Base-by-base conservation (phyloP, 805 yeast species). In the Ogataea angusta region DNA sequence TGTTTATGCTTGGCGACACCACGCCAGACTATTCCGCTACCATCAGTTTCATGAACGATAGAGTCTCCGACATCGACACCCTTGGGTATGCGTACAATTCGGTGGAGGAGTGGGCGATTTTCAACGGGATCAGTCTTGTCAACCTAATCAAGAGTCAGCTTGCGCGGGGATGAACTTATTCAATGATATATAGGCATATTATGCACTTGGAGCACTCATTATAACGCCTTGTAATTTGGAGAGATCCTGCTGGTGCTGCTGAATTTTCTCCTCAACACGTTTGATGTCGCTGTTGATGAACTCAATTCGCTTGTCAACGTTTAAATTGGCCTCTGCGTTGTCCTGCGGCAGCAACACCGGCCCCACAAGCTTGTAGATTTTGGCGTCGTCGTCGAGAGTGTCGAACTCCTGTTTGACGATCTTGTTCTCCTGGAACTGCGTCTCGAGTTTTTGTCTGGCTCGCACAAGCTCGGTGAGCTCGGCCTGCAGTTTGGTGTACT, bases 291-390 rank as follows among this genome's bases (percentile, higher is more conserved):
- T 70, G 47, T 76, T 70, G 34, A 93, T 93, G 55, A 86, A 95
- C 59, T 89, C 96, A 31, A 93, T 71, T 64, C 99, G 82, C 59
- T 91, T 95, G 25, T 73, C 77, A 25, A 93, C 96, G 56, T 91
- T 91, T 55, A 76, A 51, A 49, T 78, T 78, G 16, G 99, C 95
- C 63, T 93, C 98, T 9, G 60, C 60, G 45, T 76, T 75, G 40
- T 89, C 96, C 56, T 91, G 96, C 2, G 97, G 96, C 46, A 95
- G 70, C 45, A 93, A 70, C 4, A 91, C 89, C 6, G 96, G 95
- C 1, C 99, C 99, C 18, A 91, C 85, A 49, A 90, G 72, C 64
- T 93, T 93, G 67, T 78, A 93, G 18, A 93, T 80, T 53, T 85
- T 85, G 12, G 95, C 73, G 25, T 78, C 85, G 41, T 76, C 75